Evolutionary conservation across 2,329 filamentous ascomycete genomes (phyloP), one percentile per base, ranked within the genome.

Genomic region (Teratosphaeria epicoccoides): DNA sequence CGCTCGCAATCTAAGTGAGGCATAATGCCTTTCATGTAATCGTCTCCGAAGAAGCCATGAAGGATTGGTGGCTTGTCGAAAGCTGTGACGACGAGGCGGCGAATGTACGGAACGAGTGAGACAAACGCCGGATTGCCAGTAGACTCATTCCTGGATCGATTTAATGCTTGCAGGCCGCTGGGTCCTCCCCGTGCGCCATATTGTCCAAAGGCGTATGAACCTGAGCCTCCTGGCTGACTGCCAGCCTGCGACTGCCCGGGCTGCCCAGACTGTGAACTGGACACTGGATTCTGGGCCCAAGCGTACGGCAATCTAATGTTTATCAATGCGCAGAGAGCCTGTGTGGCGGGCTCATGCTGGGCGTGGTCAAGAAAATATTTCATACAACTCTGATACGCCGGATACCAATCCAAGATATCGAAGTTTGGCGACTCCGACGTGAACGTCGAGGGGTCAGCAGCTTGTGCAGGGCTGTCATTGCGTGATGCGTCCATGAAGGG

Each of bases 31-130:
- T 79, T 74, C 28, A 74, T 70, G 87, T 90, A 98, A 65, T 95
- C 85, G 58, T 96, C 87, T n/a, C 93, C 93, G 62, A 97, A 98
- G 73, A 96, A 95, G 10, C 89, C 89, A 65, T 95, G 88, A 54
- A 98, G 74, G n/a, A 97, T 84, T 0, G 83, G 83, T 0, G 86
- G 83, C 40, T 83, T 83, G 68, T 97, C 93, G 73, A 95, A 93
- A 1, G 90, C 91, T 0, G 91, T 97, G 14, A 88, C 88, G 46
- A 97, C 83, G 2, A 97, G 78, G 14, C 93, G 87, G 28, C 91
- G 84, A 56, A 97, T 84, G 68, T 95, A 98, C 0, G 93, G 91
- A 3, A 93, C 79, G 10, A 96, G 75, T 1, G 87, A 88, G 45
- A 90, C 76, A 58, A 71, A 75, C 53, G 52, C 53, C 24, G 58